Evolutionary conservation across 495 filamentous ascomycete genomes (phyloP), one percentile per base, ranked within the genome.

Genomic region (Lepraria neglecta): DNA sequence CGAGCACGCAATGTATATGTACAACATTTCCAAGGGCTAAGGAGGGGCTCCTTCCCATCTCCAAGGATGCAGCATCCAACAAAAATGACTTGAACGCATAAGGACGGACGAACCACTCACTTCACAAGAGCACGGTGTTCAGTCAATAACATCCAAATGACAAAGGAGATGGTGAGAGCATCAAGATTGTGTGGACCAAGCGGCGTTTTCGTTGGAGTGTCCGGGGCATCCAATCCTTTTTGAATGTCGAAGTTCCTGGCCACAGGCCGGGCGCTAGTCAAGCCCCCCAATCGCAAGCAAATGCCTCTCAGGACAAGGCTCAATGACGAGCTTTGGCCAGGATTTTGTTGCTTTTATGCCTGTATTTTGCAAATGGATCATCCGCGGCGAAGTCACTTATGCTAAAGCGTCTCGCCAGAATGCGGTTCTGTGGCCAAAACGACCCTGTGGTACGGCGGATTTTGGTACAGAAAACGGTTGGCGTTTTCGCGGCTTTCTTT

Each of bases 211-310:
- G 30, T 28, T 51, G 19, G 40, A 38, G 17, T 30, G 58, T 52
- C 33, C 35, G 58, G 58, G 58, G 38, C 24, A 24, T 60, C 58
- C 58, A 60, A 60, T 60, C 58, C 58, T 60, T 60, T 24, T 52
- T 42, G 50, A 27, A 43, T 47, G 46, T 33, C n/a, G 27, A 27
- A 43, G 46, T 47, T 60, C 48, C 27, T 52, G 48, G 35, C 21
- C 9, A 50, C 33, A 28, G 46, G 27, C 50, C 47, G 58, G 53
- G 46, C 46, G 58, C 58, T 50, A 60, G 38, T 35, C 7, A 28
- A 50, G 46, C 21, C 21, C 50, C 58, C 45, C 24, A n/a, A 14
- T 24, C 48, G 48, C 48, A 31, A 52, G n/a, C 48, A 31, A 33
- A 31, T 31, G 27, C 48, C 48, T 33, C 15, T 9, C 48, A 52